Base-by-base conservation (phyloP, 345 rosid species). In the Camelina neglecta region DNA sequence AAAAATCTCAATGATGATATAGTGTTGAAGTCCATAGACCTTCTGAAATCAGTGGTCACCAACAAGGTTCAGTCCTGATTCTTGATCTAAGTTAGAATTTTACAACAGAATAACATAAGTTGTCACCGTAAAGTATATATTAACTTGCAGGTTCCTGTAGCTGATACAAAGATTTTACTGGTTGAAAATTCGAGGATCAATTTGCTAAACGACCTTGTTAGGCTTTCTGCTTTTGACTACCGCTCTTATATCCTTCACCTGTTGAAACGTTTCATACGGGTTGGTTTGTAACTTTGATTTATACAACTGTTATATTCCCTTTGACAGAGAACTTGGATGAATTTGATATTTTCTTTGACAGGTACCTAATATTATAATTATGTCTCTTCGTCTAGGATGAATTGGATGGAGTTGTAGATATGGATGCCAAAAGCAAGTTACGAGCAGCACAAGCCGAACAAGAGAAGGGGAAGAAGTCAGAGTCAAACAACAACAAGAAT, bases 201-300 rank as follows among this genome's bases (percentile, higher is more conserved):
- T 13, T 15, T 74, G 59, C 59, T 74, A 11, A 47, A 74, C 12
- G 65, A 57, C 31, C 65, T 74, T 2, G 4, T 21, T 11, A 45
- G 58, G 21, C 72, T 74, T 31, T 65, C 72, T 65, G 58, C 65
- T n/a, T 65, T 74, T 56, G 66, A 74, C 57, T 33, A 33, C 49
- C 72, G 66, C 39, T 65, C 65, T 47, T 65, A 64, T 16, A 74
- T 65, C 72, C 78, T 74, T 36, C 42, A 39, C 42, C 35, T 7
- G 2, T 18, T 74, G 49, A 74, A 74, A 65, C 7, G 16, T 9
- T 74, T 65, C 49, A 23, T 74, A 65, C 58, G 10, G 71, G 78
- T 74, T 33, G 8, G 47, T 49, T 31, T 31, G 47, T 33, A 33
- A 18, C 41, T 8, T 38, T 38, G 70, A 35, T 38, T 51, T 35